A percentile compares a stretch with the other conserved stretches of the same genome.
phyloP scores from a whole-genome alignment of 257 asterid genomes.

The Gentiana straminea region DNA sequence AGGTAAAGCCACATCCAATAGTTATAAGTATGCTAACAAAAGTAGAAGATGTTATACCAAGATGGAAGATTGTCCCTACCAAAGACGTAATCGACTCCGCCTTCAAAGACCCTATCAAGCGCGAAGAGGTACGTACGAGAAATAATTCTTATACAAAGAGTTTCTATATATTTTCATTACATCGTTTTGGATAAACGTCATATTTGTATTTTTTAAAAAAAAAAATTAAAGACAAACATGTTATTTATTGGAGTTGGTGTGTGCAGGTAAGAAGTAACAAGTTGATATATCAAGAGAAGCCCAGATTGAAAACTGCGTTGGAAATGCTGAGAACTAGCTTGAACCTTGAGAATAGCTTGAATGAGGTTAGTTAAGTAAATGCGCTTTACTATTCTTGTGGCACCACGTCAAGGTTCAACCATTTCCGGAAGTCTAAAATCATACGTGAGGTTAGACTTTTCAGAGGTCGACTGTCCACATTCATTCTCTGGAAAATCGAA shows the following conservation, averaged over 20 bases:
- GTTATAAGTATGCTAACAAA: conserved; percentile 57
- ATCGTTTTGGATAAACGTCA: no score
- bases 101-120: conserved; percentile 65
- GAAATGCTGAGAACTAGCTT: conserved; percentile 97
- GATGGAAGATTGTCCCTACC: conserved; percentile 89
- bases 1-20: conserved; percentile 82
- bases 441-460: no score
- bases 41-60: conserved; percentile 77
- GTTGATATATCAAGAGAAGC: conserved; percentile 76
- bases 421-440: no score
- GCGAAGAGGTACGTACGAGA: conserved; percentile 52
- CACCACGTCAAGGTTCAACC: background rate
- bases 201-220: background rate
- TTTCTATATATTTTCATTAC: no score
- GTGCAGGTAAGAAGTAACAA: conserved; percentile 66
- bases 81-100: conserved; percentile 82
- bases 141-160: no score
- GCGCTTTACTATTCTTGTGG: background rate
- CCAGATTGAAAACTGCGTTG: conserved; percentile 82
- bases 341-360: conserved; percentile 68
- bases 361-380: conserved; percentile 38
- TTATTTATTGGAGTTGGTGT: background rate
- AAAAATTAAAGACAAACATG: background rate
- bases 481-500: no score
- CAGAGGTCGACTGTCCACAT: no score